phyloP scores from a whole-genome alignment of 257 asterid genomes.

The Primulina huaijiensis region DNA sequence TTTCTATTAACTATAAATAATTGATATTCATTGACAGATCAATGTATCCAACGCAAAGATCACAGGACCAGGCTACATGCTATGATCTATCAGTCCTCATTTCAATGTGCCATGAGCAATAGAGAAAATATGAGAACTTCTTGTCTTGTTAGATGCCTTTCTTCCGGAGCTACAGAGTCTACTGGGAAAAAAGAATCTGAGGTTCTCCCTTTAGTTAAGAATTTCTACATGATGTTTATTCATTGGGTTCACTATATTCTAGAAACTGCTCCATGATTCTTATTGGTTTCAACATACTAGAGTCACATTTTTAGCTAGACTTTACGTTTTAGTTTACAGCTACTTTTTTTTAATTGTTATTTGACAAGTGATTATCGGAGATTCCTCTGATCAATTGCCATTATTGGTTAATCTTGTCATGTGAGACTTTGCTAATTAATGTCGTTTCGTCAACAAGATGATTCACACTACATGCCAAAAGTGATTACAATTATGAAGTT shows the following conservation, averaged over 20 bases:
- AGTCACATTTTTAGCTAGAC: conserved; percentile 1
- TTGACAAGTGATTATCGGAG: background rate
- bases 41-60: conserved; percentile 33
- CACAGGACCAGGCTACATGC: conserved; percentile 33
- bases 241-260: background rate
- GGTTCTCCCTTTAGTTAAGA: conserved; percentile 40
- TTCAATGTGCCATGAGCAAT: conserved; percentile 41
- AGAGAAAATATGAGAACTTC: conserved; percentile 31
- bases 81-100: conserved; percentile 32
- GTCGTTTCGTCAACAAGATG: background rate
- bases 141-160: conserved; percentile 53
- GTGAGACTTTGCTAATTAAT: conserved; percentile 15
- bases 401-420: background rate
- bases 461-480: background rate
- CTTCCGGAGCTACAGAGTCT: conserved; percentile 60
- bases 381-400: background rate
- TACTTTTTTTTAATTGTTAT: background rate
- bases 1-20: conserved; percentile 16
- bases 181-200: conserved; percentile 43
- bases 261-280: background rate
- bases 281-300: conserved; percentile 2
- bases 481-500: background rate
- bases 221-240: background rate
- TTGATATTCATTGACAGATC: conserved; percentile 39
- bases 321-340: background rate